These are phyloP conservation scores for Nitzschia sp. DNA, from an alignment of 108 stramenopile genomes.

Conservation along the genomic window DNA sequence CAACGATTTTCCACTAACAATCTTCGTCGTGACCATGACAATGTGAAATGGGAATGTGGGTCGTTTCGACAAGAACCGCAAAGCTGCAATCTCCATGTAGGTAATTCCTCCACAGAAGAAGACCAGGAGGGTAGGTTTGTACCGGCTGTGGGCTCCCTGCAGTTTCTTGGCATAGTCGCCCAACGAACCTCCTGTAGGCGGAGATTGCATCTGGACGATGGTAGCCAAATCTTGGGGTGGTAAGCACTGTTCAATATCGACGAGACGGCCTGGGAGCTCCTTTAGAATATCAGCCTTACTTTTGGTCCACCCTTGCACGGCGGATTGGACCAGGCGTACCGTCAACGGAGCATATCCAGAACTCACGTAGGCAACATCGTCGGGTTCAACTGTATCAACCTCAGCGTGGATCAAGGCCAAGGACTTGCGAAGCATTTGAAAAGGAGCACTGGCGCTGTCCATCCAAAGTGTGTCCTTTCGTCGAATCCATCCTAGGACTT, in stretches of 20 bases:
- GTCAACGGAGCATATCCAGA: conserved; percentile 92
- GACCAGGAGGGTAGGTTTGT: conserved; percentile 83
- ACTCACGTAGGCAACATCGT: conserved; percentile 91
- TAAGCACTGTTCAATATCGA: conserved; percentile 63
- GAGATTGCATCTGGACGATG: conserved; percentile 39
- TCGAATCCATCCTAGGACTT: conserved; percentile 79
- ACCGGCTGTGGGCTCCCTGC: neutral
- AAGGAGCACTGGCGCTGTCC: conserved; percentile 64
- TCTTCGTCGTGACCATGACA: conserved; percentile 66
- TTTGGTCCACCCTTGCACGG: conserved; percentile 79
- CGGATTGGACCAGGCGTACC: conserved; percentile 84
- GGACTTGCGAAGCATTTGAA: conserved; percentile 65
- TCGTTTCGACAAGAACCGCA: conserved; percentile 82
- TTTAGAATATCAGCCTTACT: conserved; percentile 57
- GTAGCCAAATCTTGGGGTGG: conserved; percentile 69
- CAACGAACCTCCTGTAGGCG: conserved; percentile 23
- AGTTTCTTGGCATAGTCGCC: conserved; percentile 47
- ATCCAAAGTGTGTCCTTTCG: conserved; percentile 74
- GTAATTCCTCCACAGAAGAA: conserved; percentile 91
- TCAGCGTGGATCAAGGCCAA: conserved; percentile 89
- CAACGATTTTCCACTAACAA: conserved; percentile 71
- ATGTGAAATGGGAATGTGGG: conserved; percentile 76
- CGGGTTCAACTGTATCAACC: conserved; percentile 81
- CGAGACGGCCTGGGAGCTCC: conserved; percentile 68
- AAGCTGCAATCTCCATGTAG: conserved; percentile 90